Conservation (phyloP, 1,284 basidiomycete species). For the Mycosarcoma mackinlayi region DNA sequence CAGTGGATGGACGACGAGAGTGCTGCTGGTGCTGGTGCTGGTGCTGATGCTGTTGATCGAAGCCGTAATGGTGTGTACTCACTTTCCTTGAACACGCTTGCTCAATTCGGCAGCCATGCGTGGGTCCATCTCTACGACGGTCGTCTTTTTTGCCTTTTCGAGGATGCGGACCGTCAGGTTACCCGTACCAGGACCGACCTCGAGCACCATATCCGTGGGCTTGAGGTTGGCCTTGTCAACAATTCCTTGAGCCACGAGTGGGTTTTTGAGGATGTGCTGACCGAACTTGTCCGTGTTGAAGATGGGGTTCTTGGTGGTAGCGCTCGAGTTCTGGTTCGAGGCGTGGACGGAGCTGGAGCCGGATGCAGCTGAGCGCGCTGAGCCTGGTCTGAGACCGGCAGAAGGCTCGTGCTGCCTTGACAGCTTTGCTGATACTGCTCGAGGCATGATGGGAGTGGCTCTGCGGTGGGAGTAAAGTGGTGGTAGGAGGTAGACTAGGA, state of each 20-base stretch:
- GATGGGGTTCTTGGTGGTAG: slow-evolving; percentile 67
- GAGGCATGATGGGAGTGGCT: slow-evolving; percentile 77
- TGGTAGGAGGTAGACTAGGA: slow-evolving; percentile 5
- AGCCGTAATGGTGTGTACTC: slow-evolving; percentile 69
- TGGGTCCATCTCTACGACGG: slow-evolving; percentile 97
- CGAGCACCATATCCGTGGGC: slow-evolving; percentile 93
- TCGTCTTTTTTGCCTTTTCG: slow-evolving; percentile 90
- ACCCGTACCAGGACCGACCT: slow-evolving; percentile 98
- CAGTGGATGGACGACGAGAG: neutral
- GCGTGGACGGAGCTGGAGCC: slow-evolving; percentile 48
- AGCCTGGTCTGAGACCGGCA: slow-evolving; percentile 72
- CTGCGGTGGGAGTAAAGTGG: slow-evolving; percentile 5
- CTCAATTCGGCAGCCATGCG: slow-evolving; percentile 97
- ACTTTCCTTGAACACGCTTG: slow-evolving; percentile 98
- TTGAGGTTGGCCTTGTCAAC: slow-evolving; percentile 84
- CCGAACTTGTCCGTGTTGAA: slow-evolving; percentile 89
- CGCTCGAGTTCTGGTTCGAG: slow-evolving; percentile 56
- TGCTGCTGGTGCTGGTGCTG: slow-evolving; percentile 8
- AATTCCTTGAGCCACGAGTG: slow-evolving; percentile 80
- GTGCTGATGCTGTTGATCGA: neutral
- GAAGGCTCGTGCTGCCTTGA: slow-evolving; percentile 80
- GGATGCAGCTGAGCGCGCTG: slow-evolving; percentile 69
- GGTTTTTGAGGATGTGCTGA: slow-evolving; percentile 97
- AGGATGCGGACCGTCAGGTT: slow-evolving; percentile 95
- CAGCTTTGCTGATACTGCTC: slow-evolving; percentile 86